phyloP scores from a whole-genome alignment of 768 basidiomycete genomes.

The Kwoniella botswanensis region DNA sequence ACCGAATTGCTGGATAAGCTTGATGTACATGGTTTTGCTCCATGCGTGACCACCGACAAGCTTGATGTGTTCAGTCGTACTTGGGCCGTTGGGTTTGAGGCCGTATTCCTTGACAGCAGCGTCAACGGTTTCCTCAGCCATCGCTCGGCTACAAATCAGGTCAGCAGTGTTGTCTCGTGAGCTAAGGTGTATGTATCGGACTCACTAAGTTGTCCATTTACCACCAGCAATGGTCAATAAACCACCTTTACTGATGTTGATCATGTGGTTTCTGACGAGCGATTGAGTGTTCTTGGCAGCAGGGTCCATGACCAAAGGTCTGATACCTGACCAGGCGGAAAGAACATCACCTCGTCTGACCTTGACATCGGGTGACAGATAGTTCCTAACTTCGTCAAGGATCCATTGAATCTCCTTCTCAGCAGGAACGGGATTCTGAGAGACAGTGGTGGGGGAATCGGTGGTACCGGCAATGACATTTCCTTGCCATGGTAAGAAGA shows the following conservation, averaged over 20 bases:
- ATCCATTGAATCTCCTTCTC: slow-evolving; percentile 99
- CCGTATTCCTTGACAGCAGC: slow-evolving; percentile 78
- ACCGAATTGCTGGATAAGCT: slow-evolving; percentile 89
- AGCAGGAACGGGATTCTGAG: slow-evolving; percentile 74
- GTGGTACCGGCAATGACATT: slow-evolving; percentile 97
- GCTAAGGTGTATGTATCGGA: slow-evolving; percentile 4
- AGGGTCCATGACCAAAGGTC: slow-evolving; percentile 87
- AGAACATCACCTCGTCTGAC: slow-evolving; percentile 93
- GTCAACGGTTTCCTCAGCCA: slow-evolving; percentile 95
- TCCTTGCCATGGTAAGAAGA: slow-evolving; percentile 99
- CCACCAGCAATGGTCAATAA: slow-evolving; percentile 94
- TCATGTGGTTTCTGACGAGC: slow-evolving; percentile 90
- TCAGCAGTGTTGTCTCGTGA: not conserved
- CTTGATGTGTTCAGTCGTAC: slow-evolving; percentile 78
- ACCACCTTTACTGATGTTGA: slow-evolving; percentile 77
- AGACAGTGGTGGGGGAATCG: slow-evolving; percentile 76
- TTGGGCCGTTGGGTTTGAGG: slow-evolving; percentile 67
- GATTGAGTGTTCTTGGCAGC: slow-evolving; percentile 77
- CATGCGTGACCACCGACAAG: slow-evolving; percentile 92
- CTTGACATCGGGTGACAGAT: slow-evolving; percentile 88
- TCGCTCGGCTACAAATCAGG: slow-evolving; percentile 61
- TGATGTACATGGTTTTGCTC: slow-evolving; percentile 96
- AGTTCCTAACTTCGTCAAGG: slow-evolving; percentile 85
- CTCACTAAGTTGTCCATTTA: slow-evolving; percentile 97
- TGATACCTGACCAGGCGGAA: slow-evolving; percentile 89